Base-by-base conservation (phyloP, 1,284 basidiomycete genomes). In the Coniophora puteana region DNA sequence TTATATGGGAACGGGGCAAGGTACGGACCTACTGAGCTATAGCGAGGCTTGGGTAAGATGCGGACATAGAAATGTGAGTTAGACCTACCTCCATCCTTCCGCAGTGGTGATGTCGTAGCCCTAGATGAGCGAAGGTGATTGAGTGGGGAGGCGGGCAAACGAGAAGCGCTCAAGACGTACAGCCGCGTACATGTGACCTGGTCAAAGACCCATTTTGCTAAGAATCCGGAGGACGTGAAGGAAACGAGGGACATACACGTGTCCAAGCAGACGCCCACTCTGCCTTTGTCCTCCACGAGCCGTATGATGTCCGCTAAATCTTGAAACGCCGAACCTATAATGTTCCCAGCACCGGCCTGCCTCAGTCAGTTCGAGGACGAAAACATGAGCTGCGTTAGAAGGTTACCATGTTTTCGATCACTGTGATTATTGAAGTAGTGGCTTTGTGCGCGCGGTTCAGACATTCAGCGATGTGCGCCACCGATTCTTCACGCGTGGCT, bases 371-470 rank as follows among this genome's bases (percentile, higher is more conserved):
- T 24, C 25, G 14, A 43, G 40, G 43, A 16, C 18, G n/a, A 14
- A 20, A 34, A 25, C 13, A 16, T 20, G 8, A 34, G 14, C 35
- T 17, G 6, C 16, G 25, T 12, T 39, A 34, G 8, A 35, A 35
- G 5, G 70, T 42, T 30, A 78, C 89, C 91, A 93, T 94, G 54
- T 90, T 92, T 61, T 93, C 90, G 5, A 93, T 68, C 4, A 93
- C 79, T 3, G 74, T 77, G 5, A 81, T 70, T n/a, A 89, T 75
- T 5, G 57, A 66, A 2, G 67, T 62, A 0, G 87, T 90, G 41
- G 78, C 81, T 39, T 72, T 70, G 55, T 93, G 90, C 0, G 84
- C 89, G 21, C 73, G 68, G 50, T 93, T 92, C 53, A 94, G 75
- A 40, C 76, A 82, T 32, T 80, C 72, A 0, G 89, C 89, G 16